A percentile compares a stretch with the other conserved stretches of the same genome.
phyloP scores from a whole-genome alignment of 257 asterid species.

The Lavandula angustifolia region DNA sequence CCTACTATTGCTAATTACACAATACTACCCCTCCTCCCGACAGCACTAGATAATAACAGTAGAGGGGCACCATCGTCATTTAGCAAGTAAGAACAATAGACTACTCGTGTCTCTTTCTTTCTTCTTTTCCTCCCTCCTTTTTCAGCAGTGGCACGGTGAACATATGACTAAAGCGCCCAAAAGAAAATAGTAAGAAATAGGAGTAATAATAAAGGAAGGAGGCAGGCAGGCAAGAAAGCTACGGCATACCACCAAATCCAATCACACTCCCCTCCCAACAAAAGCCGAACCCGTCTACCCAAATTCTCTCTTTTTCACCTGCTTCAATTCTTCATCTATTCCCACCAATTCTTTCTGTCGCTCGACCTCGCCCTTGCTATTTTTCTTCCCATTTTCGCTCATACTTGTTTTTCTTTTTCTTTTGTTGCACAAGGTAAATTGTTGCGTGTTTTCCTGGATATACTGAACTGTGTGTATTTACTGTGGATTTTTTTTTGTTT shows the following conservation, averaged over 20 bases:
- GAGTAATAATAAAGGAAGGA: not conserved
- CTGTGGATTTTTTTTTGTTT: not conserved
- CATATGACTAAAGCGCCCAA: conserved; percentile 54
- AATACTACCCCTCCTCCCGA: not conserved
- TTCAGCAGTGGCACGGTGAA: conserved; percentile 42
- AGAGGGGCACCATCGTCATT: conserved; percentile 22
- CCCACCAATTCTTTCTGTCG: conserved; percentile 13
- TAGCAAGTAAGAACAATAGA: too few species aligned
- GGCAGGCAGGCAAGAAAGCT: conserved; percentile 28
- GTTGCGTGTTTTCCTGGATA: conserved; percentile 25
- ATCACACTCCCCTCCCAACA: conserved; percentile 27
- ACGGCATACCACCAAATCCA: conserved; percentile 13
- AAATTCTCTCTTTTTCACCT: conserved; percentile 33
- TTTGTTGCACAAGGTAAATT: conserved; percentile 32
- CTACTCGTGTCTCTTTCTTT: too few species aligned
- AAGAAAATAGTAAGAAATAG: conserved; percentile 13
- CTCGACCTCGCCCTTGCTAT: not conserved
- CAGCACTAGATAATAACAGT: too few species aligned
- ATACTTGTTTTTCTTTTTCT: not conserved
- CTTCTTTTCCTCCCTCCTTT: not conserved
- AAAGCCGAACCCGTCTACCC: conserved; percentile 30
- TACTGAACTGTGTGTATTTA: not conserved
- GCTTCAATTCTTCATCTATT: conserved; percentile 30
- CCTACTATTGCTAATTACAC: not conserved
- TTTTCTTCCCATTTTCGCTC: not conserved